Conservation (phyloP, 2,329 filamentous ascomycete species). For the Botrytis aclada region DNA sequence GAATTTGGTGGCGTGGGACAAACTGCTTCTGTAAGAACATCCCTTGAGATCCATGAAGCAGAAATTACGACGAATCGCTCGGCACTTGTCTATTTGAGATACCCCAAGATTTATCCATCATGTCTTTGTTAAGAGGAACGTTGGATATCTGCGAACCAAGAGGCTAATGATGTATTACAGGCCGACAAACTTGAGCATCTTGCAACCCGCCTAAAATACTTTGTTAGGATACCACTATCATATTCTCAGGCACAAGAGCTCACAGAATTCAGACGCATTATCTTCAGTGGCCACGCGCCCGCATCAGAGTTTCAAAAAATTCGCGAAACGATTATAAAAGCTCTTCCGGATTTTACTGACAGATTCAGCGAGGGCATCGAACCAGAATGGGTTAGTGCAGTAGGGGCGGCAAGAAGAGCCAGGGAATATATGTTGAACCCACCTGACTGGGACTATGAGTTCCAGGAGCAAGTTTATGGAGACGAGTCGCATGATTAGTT, state of each 20-base stretch:
- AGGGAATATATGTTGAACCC: not conserved
- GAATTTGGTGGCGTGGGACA: not conserved
- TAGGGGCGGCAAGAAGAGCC: not conserved
- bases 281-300: not conserved
- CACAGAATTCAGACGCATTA: not conserved
- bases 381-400: not conserved
- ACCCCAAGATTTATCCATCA: not conserved
- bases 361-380: not conserved
- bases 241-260: not conserved
- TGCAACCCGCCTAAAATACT: not conserved
- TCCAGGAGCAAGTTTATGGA: not conserved
- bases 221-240: not conserved
- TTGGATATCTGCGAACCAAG: not conserved
- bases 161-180: not conserved
- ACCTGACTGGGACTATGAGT: not conserved
- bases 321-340: not conserved
- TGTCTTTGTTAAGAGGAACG: not conserved
- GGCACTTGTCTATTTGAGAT: not conserved
- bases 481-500: not conserved
- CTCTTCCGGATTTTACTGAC: not conserved
- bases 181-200: not conserved
- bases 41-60: not conserved
- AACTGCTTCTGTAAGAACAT: not conserved
- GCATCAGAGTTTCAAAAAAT: not conserved
- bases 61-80: not conserved